Evolutionary conservation across 2,329 filamentous ascomycete species (phyloP).

Genomic region (Exophiala viscosa): DNA sequence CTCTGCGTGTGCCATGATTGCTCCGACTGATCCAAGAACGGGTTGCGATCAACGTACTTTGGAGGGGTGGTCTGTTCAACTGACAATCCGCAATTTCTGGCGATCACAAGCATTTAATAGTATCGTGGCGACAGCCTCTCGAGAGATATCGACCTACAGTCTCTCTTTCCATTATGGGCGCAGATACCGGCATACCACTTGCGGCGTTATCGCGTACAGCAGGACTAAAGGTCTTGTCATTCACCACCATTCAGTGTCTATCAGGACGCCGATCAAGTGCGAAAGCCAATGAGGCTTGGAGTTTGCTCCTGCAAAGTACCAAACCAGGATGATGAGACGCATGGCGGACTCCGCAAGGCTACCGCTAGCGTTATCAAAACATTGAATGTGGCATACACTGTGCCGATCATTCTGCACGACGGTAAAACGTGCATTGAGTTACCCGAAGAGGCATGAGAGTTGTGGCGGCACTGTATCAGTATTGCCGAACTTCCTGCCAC

Average conservation of each 20-base stretch:
- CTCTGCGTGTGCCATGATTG: background rate
- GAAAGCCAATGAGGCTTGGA: background rate
- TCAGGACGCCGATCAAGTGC: background rate
- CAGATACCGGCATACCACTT: too few species aligned
- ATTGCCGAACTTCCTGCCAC: too few species aligned
- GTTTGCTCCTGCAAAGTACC: background rate
- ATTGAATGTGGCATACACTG: background rate
- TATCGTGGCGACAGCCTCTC: too few species aligned
- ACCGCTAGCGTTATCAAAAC: background rate
- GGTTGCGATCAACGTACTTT: too few species aligned
- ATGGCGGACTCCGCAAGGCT: background rate
- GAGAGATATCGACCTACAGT: too few species aligned
- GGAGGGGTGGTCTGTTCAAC: too few species aligned
- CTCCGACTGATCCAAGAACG: background rate
- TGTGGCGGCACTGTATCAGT: background rate
- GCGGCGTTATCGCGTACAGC: too few species aligned
- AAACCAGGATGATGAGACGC: background rate
- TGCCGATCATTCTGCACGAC: background rate
- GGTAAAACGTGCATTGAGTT: background rate
- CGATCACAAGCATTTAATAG: too few species aligned
- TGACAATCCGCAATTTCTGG: too few species aligned
- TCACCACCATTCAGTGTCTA: too few species aligned
- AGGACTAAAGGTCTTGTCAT: too few species aligned
- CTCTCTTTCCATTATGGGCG: too few species aligned
- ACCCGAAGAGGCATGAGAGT: constrained; percentile 9